Evolutionary conservation across 2,329 filamentous ascomycete species (phyloP).

Genomic region (Microthyrium microscopicum): DNA sequence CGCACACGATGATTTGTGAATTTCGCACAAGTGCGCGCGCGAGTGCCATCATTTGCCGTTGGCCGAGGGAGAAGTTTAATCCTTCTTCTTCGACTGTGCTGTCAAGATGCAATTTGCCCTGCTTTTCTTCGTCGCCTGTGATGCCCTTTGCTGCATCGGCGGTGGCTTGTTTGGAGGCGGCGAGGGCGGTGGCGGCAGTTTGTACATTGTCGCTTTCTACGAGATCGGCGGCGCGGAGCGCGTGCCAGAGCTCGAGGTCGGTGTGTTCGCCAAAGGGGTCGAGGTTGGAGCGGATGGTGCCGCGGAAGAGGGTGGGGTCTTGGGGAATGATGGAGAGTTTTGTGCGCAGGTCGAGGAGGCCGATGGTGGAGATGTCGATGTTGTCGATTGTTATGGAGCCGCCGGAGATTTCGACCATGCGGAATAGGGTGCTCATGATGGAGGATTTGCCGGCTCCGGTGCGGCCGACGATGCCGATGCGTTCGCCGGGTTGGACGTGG

Average conservation of each 20-base stretch:
- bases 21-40: conserved; percentile 77
- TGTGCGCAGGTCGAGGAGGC: conserved; percentile 58
- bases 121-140: conserved; percentile 28
- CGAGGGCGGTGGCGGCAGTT: conserved; percentile 1
- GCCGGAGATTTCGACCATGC: conserved; percentile 37
- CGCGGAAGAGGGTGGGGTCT: conserved; percentile 68
- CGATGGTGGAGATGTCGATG: conserved; percentile 49
- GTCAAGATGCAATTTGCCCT: conserved; percentile 63
- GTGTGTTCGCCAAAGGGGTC: conserved; percentile 68
- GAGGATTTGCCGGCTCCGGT: conserved; percentile 72
- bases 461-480: conserved; percentile 65
- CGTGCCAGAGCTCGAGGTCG: conserved; percentile 63
- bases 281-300: conserved; percentile 63
- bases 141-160: conserved; percentile 29
- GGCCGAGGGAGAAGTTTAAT: conserved; percentile 86
- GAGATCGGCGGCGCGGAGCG: conserved; percentile 60
- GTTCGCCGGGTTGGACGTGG: conserved; percentile 58
- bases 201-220: too few relatives aligned
- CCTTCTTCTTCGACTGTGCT: conserved; percentile 82
- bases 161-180: too few relatives aligned
- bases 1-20: conserved; percentile 85
- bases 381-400: conserved; percentile 33
- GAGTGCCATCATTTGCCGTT: conserved; percentile 88
- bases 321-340: conserved; percentile 71
- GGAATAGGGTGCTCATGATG: conserved; percentile 71